phyloP scores from a whole-genome alignment of 2,329 filamentous ascomycete species.

The Trichoderma atrobrunneum region DNA sequence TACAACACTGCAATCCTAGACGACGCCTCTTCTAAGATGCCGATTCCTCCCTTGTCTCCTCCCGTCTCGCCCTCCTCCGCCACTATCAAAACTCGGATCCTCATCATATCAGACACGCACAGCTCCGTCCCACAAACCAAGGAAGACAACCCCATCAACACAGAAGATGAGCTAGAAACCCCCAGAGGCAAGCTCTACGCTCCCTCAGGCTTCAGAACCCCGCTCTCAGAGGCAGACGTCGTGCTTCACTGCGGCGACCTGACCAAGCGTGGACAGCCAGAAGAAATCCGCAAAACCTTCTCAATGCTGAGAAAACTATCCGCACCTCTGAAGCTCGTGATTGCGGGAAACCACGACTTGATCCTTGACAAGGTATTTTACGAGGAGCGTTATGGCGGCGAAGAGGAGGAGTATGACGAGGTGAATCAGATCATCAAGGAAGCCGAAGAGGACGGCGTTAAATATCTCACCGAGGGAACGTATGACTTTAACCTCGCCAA shows the following conservation, averaged over 20 bases:
- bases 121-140: slow-evolving; percentile 25
- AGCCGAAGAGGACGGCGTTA: slow-evolving; percentile 39
- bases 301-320: slow-evolving; percentile 40
- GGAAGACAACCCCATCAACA: slow-evolving; percentile 20
- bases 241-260: slow-evolving; percentile 54
- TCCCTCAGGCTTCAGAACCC: slow-evolving; percentile 32
- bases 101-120: slow-evolving; percentile 42
- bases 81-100: slow-evolving; percentile 36
- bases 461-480: slow-evolving; percentile 48
- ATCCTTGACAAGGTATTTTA: slow-evolving; percentile 36
- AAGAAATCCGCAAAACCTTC: slow-evolving; percentile 42
- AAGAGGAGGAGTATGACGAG: slow-evolving; percentile 30
- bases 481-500: slow-evolving; percentile 48
- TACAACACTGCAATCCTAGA: not conserved
- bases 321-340: slow-evolving; percentile 52
- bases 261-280: slow-evolving; percentile 40
- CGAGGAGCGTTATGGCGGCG: slow-evolving; percentile 3
- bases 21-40: not conserved
- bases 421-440: slow-evolving; percentile 39
- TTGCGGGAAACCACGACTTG: slow-evolving; percentile 56
- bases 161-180: slow-evolving; percentile 27
- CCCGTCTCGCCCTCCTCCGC: not conserved
- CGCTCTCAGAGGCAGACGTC: slow-evolving; percentile 43
- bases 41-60: not conserved
- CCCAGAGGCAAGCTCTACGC: slow-evolving; percentile 13